Evolutionary conservation across 2,329 filamentous ascomycete species (phyloP).

Genomic region (Myotisia sp.): DNA sequence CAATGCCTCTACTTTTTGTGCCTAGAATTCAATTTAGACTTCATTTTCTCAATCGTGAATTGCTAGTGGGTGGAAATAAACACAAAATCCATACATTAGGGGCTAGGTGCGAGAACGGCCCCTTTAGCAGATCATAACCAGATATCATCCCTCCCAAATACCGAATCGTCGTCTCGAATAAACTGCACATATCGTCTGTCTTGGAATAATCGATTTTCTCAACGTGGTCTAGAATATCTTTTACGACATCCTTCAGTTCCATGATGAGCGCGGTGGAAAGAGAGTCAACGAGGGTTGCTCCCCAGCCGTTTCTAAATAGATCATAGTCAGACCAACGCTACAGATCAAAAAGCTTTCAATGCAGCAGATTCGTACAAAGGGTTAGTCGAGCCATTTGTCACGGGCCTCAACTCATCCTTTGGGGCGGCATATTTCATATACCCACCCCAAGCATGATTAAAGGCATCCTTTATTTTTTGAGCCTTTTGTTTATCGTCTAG

Average conservation of each 20-base stretch:
- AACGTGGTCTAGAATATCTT: conserved; percentile 57
- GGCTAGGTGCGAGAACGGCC: conserved; percentile 44
- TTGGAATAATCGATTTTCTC: conserved; percentile 55
- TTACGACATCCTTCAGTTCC: conserved; percentile 51
- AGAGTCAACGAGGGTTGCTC: conserved; percentile 67
- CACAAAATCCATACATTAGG: conserved; percentile 23
- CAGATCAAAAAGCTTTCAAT: background rate
- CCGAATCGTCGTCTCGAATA: conserved; percentile 85
- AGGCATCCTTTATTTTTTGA: conserved; percentile 52
- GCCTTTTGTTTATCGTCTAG: conserved; percentile 28
- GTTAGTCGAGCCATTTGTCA: conserved; percentile 50
- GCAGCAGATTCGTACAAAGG: conserved; percentile 43
- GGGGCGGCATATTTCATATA: conserved; percentile 64
- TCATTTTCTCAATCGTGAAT: no score
- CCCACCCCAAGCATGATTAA: conserved; percentile 56
- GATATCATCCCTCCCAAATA: conserved; percentile 72
- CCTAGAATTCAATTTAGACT: no score
- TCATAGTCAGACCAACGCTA: conserved; percentile 5
- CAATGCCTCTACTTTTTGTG: conserved; percentile 25
- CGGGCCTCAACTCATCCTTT: conserved; percentile 58
- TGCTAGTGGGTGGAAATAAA: no score
- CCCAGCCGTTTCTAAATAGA: conserved; percentile 61
- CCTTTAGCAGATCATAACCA: conserved; percentile 52
- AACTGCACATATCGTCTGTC: conserved; percentile 48
- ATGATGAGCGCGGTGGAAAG: conserved; percentile 68